Evolutionary conservation across 148 eudicot species (phyloP), one percentile per base, ranked within the genome.

Genomic region (Silene conica): DNA sequence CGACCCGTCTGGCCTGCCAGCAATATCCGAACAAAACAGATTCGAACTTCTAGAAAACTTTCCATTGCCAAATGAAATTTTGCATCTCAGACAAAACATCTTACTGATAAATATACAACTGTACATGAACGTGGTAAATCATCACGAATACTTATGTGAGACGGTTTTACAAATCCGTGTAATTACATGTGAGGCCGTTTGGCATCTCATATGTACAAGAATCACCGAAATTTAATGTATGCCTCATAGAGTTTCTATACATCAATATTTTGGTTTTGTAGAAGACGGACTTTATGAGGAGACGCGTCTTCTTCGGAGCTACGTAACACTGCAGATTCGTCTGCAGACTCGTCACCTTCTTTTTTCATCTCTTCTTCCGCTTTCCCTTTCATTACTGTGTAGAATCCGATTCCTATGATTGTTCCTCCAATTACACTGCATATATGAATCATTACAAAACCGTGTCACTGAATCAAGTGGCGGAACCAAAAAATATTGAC

Each of bases 381-480:
- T 82, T 82, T 82, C 11, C 84, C 84, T 41, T 62, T 78, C 82
- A 71, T 82, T 50, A 82, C 84, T 0, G 85, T 72, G 77, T 78
- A 78, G 18, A 82, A 82, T 61, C 85, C 79, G 0, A 75, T 23
- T 18, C 77, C 84, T 66, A 78, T 75, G 7, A 62, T 45, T 11
- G 57, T 31, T 15, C 81, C 82, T 59, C 84, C 81, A 34, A 82
- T 72, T 1, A 82, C 70, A 68, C 84, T 82, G 78, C 74, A 63
- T 43, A 63, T 43, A 73, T 48, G 38, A 56, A 57, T 18, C 55
- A 50, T 50, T 50, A 50, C 55, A 50, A 38, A 38, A 38, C 43
- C 43, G 43, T 1, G 8, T 38, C 43, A 38, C 3, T 38, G 8
- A 38, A 38, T 38, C 0, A 38, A 38, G 8, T 38, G 43, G 8